Evolutionary conservation across 345 rosid species (phyloP).

Genomic region (Boechera divaricarpa): DNA sequence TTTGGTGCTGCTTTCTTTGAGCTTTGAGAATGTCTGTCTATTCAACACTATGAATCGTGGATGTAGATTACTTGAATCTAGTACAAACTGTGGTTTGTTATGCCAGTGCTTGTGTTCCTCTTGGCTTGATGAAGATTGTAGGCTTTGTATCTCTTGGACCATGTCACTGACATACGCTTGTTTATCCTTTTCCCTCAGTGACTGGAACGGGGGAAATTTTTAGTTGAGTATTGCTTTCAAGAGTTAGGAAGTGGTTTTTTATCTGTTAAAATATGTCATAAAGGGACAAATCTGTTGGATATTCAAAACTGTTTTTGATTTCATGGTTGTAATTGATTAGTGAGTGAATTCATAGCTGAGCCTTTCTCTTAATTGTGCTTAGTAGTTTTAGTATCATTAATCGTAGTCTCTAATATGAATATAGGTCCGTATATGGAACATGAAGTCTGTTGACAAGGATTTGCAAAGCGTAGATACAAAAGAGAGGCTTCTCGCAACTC

Average conservation of each 20-base stretch:
- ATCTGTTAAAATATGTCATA: background rate
- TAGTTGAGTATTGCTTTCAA: background rate
- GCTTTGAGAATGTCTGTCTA: background rate
- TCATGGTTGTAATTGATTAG: slow-evolving; percentile 13
- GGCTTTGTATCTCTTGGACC: slow-evolving; percentile 12
- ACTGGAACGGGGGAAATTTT: background rate
- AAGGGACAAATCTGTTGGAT: background rate
- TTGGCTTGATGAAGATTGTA: slow-evolving; percentile 14
- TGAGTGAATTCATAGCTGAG: slow-evolving; percentile 2
- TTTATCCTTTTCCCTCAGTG: background rate
- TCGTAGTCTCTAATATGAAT: slow-evolving; percentile 10
- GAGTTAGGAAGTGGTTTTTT: background rate
- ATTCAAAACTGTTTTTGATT: slow-evolving; percentile 22
- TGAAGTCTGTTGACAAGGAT: slow-evolving; percentile 77
- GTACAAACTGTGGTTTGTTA: background rate
- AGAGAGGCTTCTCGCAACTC: slow-evolving; percentile 90
- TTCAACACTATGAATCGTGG: background rate
- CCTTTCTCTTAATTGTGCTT: background rate
- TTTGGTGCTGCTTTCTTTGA: background rate
- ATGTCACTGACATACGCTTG: slow-evolving; percentile 3
- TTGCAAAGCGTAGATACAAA: slow-evolving; percentile 61
- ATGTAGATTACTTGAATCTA: background rate
- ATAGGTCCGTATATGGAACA: slow-evolving; percentile 97
- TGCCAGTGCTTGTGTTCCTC: background rate
- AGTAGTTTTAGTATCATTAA: background rate